Conservation (phyloP, 2,329 filamentous ascomycete genomes). For the Ophiocordyceps polyrhachis-furcata region DNA sequence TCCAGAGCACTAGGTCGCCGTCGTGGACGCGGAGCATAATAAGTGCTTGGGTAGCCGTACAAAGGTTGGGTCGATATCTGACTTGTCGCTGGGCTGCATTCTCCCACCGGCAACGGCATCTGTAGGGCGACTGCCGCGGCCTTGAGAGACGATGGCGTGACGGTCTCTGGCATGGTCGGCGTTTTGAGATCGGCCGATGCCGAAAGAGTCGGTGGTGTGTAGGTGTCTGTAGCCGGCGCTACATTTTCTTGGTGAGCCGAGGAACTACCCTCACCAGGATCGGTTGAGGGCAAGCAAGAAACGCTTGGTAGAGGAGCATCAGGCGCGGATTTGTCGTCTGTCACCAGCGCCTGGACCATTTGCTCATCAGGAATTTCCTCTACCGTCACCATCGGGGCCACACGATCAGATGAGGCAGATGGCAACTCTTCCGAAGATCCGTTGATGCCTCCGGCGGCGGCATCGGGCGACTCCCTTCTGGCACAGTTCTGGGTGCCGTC, state of each 20-base stretch:
- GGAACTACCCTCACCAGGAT: background rate
- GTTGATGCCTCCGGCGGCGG: background rate
- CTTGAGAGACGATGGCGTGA: background rate
- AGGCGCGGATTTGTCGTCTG: background rate
- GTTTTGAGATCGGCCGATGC: slow-evolving; percentile 1
- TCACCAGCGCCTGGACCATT: background rate
- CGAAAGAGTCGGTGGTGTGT: slow-evolving; percentile 1
- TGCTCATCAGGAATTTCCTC: too few species aligned
- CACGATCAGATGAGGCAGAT: too few species aligned
- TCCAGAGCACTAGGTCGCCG: slow-evolving; percentile 6
- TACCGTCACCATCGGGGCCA: too few species aligned
- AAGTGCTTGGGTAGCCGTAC: slow-evolving; percentile 1
- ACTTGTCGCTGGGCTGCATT: background rate
- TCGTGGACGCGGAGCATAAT: slow-evolving; percentile 3
- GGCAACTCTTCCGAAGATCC: background rate
- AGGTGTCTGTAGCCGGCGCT: background rate
- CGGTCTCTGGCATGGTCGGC: background rate
- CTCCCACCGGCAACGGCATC: background rate
- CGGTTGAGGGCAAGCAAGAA: background rate
- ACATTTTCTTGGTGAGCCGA: background rate
- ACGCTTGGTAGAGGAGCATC: background rate
- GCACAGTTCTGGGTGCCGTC: background rate
- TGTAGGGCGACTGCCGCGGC: background rate
- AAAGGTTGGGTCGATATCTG: background rate
- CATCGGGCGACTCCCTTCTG: background rate